Evolutionary conservation across 176 grass and related monocot genomes (phyloP).

Genomic region (Bolboschoenus planiculmis): DNA sequence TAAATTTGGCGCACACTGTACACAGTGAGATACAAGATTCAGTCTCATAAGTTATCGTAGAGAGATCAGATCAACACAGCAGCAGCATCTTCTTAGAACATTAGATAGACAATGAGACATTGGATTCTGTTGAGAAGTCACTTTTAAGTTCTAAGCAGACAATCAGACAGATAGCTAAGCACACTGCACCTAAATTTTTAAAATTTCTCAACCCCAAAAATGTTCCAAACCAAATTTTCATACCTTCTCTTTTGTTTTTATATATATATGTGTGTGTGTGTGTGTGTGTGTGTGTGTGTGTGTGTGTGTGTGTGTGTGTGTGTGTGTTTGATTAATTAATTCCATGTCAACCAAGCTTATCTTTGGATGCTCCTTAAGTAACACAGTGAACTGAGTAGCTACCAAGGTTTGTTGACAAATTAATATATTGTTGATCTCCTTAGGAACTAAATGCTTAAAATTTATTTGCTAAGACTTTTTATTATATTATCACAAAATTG

Average conservation of each 20-base stretch:
- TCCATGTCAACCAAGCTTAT: constrained; percentile 12
- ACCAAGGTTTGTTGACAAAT: background rate
- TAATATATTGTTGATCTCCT: background rate
- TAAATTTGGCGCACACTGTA: too few relatives aligned
- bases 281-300: too few relatives aligned
- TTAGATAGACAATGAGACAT: constrained; percentile 10
- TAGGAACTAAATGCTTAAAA: background rate
- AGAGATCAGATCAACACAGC: background rate
- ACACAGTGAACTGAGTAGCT: background rate
- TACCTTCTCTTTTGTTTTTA: background rate
- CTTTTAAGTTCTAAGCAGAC: constrained; percentile 43
- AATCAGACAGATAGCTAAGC: constrained; percentile 30
- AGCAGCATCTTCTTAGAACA: background rate
- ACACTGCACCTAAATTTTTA: background rate
- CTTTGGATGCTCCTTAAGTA: background rate
- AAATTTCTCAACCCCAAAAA: constrained; percentile 15
- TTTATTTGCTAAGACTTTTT: too few relatives aligned
- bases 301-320: too few relatives aligned
- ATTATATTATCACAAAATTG: too few relatives aligned
- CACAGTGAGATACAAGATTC: background rate
- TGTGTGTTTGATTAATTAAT: too few relatives aligned
- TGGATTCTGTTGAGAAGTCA: constrained; percentile 54
- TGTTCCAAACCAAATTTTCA: background rate
- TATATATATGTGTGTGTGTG: too few relatives aligned
- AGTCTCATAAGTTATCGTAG: too few relatives aligned